These are phyloP conservation scores for Phalaenopsis hybrid DNA, from an alignment of 116 monocot species.

Conservation along the genomic window DNA sequence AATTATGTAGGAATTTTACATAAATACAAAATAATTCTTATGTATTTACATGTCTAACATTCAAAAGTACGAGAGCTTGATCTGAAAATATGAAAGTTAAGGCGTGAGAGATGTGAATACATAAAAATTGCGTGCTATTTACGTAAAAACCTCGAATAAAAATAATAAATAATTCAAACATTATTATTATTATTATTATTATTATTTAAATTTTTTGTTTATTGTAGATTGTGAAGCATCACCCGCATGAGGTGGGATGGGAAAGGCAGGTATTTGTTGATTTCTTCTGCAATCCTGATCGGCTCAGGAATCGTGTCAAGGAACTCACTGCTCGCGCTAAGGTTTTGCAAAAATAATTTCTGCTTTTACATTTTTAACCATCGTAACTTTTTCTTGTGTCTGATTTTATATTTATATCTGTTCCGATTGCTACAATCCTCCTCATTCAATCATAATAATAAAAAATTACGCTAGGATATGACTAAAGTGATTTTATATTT, in stretches of 20 bases:
- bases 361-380: not conserved
- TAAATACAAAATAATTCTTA: no score
- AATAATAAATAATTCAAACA: no score
- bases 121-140: no score
- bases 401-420: not conserved
- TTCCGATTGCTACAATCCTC: not conserved
- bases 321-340: conserved; percentile 70
- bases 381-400: not conserved
- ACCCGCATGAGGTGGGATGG: conserved; percentile 73
- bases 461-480: no score
- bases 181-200: not conserved
- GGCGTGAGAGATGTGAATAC: no score
- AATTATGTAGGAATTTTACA: no score
- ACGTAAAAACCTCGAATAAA: no score
- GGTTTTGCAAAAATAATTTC: conserved; percentile 42
- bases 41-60: no score
- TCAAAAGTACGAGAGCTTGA: no score
- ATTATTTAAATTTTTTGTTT: not conserved
- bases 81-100: no score
- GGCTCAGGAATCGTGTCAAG: conserved; percentile 81
- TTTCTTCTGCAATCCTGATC: conserved; percentile 95
- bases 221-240: conserved; percentile 81
- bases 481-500: no score
- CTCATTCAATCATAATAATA: no score
- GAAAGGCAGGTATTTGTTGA: conserved; percentile 98